Evolutionary conservation across 345 rosid genomes (phyloP), one percentile per base, ranked within the genome.

Genomic region (Euphorbia pulcherrima): DNA sequence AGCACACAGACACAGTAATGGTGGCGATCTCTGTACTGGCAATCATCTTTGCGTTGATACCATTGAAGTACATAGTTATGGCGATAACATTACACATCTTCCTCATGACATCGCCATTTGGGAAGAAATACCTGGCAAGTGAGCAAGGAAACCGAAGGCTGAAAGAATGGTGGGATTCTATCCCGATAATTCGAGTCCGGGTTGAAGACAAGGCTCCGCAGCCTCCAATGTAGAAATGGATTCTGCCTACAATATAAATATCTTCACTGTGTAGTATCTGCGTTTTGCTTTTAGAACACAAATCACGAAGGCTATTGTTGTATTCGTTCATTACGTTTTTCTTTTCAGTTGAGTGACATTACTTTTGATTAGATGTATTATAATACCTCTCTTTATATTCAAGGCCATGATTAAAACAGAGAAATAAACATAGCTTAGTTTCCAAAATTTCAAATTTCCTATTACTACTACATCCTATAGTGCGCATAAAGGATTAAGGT

Each of bases 91-190:
- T 79, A 33, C 69, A 81, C 53, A 51, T 47, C 68, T 77, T 85
- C 59, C 20, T 83, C 3, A 69, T 73, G 82, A 89, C 83, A 67
- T 84, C 90, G 9, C 76, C 76, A 63, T 41, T 83, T 6, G 89
- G 89, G 60, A 83, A 74, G 77, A 83, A 74, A 78, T 26, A 41
- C 69, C 55, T 78, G 57, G 77, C 47, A 69, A 79, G 78, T 33
- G 84, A 82, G n/a, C 80, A 77, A 70, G 86, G 88, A 48, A 81
- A 86, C 52, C 77, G 96, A 41, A 79, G 96, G 69, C 62, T 85
- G 24, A 80, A 81, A 61, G 97, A 89, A 77, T 92, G 99, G 99
- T 94, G 97, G 97, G 96, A 83, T 56, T 84, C 96, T 0, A 89
- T 92, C 75, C 97, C 99, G 2, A 77, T 87, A 35, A 77, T 74